Evolutionary conservation across 495 filamentous ascomycete genomes (phyloP).

Genomic region (Trypethelium eluteriae): DNA sequence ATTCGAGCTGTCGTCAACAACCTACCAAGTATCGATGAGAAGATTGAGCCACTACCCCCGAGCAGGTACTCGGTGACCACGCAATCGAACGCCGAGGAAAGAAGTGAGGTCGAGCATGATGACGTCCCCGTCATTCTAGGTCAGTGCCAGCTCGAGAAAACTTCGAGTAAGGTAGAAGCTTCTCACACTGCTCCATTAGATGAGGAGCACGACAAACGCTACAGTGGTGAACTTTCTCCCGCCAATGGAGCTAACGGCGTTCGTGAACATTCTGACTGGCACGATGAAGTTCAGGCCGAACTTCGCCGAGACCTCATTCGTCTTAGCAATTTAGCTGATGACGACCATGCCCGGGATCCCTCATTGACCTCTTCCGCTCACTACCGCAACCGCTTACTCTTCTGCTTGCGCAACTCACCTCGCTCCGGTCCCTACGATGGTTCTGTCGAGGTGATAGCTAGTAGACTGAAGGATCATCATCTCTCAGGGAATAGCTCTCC

Average conservation of each 20-base stretch:
- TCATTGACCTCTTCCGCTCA: constrained; percentile 12
- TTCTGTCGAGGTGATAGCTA: not conserved
- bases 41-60: constrained; percentile 19
- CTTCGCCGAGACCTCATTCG: constrained; percentile 16
- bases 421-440: constrained; percentile 8
- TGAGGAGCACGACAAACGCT: constrained; percentile 4
- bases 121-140: constrained; percentile 10
- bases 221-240: not conserved
- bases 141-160: not conserved
- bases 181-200: not conserved
- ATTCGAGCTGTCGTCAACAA: constrained; percentile 14
- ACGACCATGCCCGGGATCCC: constrained; percentile 18
- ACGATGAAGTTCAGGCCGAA: constrained; percentile 18
- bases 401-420: constrained; percentile 8
- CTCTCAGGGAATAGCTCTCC: not conserved
- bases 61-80: constrained; percentile 1
- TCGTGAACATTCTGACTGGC: constrained; percentile 20
- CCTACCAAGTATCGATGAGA: constrained; percentile 19
- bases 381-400: constrained; percentile 14
- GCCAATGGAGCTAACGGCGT: not conserved
- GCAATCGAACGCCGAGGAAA: not conserved
- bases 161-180: not conserved
- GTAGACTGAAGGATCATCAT: constrained; percentile 6
- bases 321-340: constrained; percentile 20
- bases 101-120: constrained; percentile 10